Percentiles rank a stretch among this genome's conserved stretches.
These are phyloP conservation scores for Nematocida sp. DNA, from an alignment of 371 early-diverging fungal genomes.

Conservation along the genomic window DNA sequence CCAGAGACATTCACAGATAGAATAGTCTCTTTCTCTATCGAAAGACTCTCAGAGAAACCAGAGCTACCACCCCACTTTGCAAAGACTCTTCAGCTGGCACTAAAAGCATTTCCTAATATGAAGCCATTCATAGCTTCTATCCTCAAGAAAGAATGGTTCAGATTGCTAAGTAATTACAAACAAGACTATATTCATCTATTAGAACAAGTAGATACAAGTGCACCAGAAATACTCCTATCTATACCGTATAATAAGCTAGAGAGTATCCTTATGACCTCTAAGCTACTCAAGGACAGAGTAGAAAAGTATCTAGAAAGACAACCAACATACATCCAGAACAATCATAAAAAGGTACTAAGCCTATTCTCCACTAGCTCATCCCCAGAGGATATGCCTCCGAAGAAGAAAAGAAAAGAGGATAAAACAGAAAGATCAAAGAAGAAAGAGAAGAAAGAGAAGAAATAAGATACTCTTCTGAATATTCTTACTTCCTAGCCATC, in stretches of 20 bases:
- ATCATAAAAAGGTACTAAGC: background rate
- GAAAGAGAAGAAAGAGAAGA: background rate
- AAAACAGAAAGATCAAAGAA: background rate
- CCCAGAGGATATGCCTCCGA: too few relatives aligned
- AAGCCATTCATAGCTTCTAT: constrained; percentile 12
- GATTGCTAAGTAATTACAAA: background rate
- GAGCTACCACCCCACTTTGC: background rate
- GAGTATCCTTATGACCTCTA: background rate
- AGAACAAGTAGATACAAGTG: background rate
- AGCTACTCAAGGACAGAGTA: background rate
- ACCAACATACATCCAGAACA: constrained; percentile 24
- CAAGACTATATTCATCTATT: background rate
- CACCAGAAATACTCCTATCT: constrained; percentile 15
- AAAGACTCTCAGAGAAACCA: background rate
- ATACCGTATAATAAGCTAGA: background rate
- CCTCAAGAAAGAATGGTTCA: background rate
- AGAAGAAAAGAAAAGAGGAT: too few relatives aligned
- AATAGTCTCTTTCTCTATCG: constrained; percentile 10
- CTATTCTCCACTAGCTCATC: too few relatives aligned
- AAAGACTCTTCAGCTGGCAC: background rate
- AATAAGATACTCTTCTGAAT: background rate
- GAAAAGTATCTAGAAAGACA: constrained; percentile 22
- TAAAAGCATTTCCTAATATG: constrained; percentile 27
- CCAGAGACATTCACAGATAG: constrained; percentile 37
- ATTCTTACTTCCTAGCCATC: too few relatives aligned